Conservation (phyloP, 192 early-diverging fungal genomes). For the Gryganskiella cystojenkinii region DNA sequence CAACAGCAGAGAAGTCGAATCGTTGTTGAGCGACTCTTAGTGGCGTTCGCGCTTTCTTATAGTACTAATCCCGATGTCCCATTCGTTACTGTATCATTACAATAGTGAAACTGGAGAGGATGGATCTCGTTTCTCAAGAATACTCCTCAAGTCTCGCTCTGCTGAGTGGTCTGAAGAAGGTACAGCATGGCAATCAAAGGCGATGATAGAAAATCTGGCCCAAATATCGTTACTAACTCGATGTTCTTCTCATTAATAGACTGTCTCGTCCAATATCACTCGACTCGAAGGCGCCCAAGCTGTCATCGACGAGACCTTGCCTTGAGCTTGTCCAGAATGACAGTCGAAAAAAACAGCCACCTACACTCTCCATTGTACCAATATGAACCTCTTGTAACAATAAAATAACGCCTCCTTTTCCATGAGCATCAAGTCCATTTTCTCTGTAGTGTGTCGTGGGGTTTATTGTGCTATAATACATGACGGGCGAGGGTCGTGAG, state of each 20-base stretch:
- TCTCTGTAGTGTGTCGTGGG: background rate
- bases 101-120: constrained; percentile 12
- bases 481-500: background rate
- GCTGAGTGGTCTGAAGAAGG: constrained; percentile 36
- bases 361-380: constrained; percentile 4
- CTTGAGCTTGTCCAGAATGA: constrained; percentile 12
- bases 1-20: too few species aligned
- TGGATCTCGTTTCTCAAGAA: constrained; percentile 38
- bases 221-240: too few species aligned
- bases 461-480: constrained; percentile 26
- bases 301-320: constrained; percentile 46
- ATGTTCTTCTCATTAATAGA: constrained; percentile 17
- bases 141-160: constrained; percentile 27
- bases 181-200: too few species aligned
- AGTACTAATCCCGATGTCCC: too few species aligned
- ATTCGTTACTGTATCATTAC: background rate
- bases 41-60: too few species aligned
- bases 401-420: background rate
- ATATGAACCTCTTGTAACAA: constrained; percentile 4
- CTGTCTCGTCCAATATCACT: constrained; percentile 41
- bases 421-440: background rate
- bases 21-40: too few species aligned
- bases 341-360: background rate
- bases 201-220: too few species aligned
- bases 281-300: constrained; percentile 51